Base-by-base conservation (phyloP, 1,139 yeast genomes). In the Debaryomyces udenii region DNA sequence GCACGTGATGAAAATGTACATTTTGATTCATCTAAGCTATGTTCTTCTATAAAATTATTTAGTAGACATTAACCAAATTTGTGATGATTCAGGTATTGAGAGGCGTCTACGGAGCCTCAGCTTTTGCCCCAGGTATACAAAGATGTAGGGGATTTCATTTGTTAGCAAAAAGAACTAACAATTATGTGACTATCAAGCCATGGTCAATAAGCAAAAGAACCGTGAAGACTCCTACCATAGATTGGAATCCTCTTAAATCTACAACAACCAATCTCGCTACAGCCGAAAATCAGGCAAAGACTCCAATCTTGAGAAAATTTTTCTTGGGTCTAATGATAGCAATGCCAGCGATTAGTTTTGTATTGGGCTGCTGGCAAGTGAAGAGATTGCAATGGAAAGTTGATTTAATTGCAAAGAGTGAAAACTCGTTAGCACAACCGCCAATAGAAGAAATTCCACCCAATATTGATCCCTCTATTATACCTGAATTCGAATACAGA, bases 341-440 rank as follows among this genome's bases (percentile, higher is more conserved):
- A 17, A 93, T 95, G 86, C 99, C 99, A 0, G 74, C 90, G 0
- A 74, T 90, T 1, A 80, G 96, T 7, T 88, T 93, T 58, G 85
- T 82, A 27, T 69, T 93, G 37, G 99, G 99, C 2, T 80, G 94
- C 43, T 93, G 99, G 99, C 99, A 93, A 65, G 83, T 88, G 31
- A 70, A 80, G 53, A 73, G 99, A 49, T 68, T 93, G 41, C 71
- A 80, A 45, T 93, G 99, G 99, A 94, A 94, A 61, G 83, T 82
- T n/a, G 79, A 82, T 41, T 70, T 93, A 47, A 86, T 94, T 47
- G 83, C 96, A 4, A 76, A 78, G 34, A 83, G 94, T 56, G 97
- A 93, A 59, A 87, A 88, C 52, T 71, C 90, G 47, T 68, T 93
- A 46, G 83, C 93, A 0, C 78, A 78, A 44, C 82, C 83, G 2